These are phyloP conservation scores for Lactarius vividus DNA, from an alignment of 768 basidiomycete genomes.

Conservation along the genomic window DNA sequence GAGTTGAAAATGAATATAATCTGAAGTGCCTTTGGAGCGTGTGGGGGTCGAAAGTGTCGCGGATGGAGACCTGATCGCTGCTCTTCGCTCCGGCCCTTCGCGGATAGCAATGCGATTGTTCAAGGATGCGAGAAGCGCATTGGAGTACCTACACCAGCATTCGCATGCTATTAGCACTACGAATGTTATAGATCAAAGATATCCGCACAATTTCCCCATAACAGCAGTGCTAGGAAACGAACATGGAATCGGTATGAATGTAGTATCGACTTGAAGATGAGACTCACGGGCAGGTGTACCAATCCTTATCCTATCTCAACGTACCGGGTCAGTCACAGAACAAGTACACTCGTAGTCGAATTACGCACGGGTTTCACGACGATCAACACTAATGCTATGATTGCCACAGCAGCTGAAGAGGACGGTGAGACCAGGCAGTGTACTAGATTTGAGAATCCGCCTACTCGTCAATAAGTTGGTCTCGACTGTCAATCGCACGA, in stretches of 20 bases:
- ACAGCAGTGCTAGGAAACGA: constrained; percentile 2
- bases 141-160: constrained; percentile 9
- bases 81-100: neutral
- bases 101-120: constrained; percentile 19
- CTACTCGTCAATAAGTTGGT: neutral
- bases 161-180: neutral
- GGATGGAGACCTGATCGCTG: neutral
- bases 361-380: constrained; percentile 3
- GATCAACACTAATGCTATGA: neutral
- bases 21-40: neutral
- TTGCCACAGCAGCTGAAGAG: neutral
- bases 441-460: neutral
- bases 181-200: neutral
- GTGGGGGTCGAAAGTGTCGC: neutral
- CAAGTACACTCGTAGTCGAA: too few species aligned
- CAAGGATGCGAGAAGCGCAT: constrained; percentile 14
- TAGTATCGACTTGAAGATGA: neutral
- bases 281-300: constrained; percentile 16
- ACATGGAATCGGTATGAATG: neutral
- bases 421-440: neutral
- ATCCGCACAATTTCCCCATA: constrained; percentile 16
- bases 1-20: neutral
- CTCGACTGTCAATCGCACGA: neutral
- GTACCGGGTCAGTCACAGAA: neutral
- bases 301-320: constrained; percentile 7